phyloP scores from a whole-genome alignment of 129 eudicot genomes.

The Chrysanthemum makinoi region DNA sequence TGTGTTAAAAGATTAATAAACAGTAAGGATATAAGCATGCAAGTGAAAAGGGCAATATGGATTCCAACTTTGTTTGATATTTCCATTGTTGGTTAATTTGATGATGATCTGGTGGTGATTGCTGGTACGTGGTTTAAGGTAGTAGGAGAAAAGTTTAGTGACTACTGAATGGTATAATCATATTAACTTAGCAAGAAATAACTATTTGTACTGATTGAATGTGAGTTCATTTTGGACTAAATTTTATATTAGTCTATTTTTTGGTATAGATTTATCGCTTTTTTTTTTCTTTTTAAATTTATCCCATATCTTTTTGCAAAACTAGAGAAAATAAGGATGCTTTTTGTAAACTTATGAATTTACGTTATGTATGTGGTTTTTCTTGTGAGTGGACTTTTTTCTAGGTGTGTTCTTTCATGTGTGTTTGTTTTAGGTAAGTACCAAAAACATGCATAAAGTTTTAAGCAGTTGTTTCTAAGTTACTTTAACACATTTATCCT shows the following conservation, averaged over 20 bases:
- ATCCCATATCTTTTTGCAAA: background rate
- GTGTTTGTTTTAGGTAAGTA: background rate
- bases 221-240: background rate
- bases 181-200: background rate
- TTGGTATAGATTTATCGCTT: no score
- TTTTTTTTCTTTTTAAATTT: no score
- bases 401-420: background rate
- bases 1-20: slow-evolving; percentile 17
- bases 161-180: background rate
- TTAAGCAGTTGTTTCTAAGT: no score
- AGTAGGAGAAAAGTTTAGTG: background rate
- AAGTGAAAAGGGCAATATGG: slow-evolving; percentile 21
- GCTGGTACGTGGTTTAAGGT: background rate
- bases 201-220: background rate
- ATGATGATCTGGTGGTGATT: background rate
- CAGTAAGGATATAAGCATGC: slow-evolving; percentile 24
- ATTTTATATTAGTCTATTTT: no score
- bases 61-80: slow-evolving; percentile 17
- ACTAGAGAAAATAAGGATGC: background rate
- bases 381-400: background rate
- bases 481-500: no score
- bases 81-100: slow-evolving; percentile 12
- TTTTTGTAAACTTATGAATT: background rate
- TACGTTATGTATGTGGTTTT: background rate
- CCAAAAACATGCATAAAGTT: background rate